These are phyloP conservation scores for Rhododendron simsii DNA, from an alignment of 148 eudicot species.

Conservation along the genomic window DNA sequence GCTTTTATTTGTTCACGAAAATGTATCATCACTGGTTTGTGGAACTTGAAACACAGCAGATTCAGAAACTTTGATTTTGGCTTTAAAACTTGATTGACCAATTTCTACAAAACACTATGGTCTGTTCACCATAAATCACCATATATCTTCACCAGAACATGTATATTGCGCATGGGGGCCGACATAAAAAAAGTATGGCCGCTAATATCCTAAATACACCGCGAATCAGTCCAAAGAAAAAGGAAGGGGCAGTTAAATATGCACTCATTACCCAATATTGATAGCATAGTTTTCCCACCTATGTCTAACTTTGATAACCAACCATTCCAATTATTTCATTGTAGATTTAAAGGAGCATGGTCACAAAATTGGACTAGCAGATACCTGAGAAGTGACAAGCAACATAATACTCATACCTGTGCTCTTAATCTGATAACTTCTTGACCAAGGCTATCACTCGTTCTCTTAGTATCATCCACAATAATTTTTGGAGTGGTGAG, in stretches of 20 bases:
- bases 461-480: conserved; percentile 50
- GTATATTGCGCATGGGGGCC: background rate
- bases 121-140: background rate
- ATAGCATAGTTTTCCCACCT: background rate
- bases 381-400: background rate
- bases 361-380: background rate
- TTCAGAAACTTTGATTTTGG: background rate
- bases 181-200: background rate
- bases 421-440: conserved; percentile 66
- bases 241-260: background rate
- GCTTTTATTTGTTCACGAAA: background rate
- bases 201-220: background rate
- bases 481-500: conserved; percentile 65
- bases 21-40: background rate
- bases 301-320: background rate
- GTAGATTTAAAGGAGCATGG: background rate
- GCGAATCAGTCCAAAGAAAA: conserved; percentile 1
- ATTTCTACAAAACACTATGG: background rate
- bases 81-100: background rate
- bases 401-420: conserved; percentile 50
- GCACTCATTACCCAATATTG: background rate
- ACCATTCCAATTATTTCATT: background rate
- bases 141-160: conserved; percentile 1
- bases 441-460: conserved; percentile 63
- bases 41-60: background rate